Evolutionary conservation across 2,329 filamentous ascomycete species (phyloP).

Genomic region (Pleomassaria siparia): DNA sequence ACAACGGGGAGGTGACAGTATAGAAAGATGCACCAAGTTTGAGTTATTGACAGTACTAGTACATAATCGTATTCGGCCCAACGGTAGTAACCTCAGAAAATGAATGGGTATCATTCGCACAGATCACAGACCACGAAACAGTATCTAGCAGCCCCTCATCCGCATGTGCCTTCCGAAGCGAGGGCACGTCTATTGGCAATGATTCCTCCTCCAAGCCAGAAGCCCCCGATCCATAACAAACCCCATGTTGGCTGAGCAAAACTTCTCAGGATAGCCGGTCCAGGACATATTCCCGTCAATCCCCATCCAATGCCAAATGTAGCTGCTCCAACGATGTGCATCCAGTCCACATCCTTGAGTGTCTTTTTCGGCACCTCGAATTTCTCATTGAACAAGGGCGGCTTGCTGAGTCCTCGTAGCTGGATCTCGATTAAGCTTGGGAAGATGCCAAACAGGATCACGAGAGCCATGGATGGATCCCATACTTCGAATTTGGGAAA

Average conservation of each 20-base stretch:
- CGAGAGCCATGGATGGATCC: constrained; percentile 54
- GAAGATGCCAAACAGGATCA: constrained; percentile 53
- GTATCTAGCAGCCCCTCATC: not conserved
- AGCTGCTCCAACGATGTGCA: constrained; percentile 50
- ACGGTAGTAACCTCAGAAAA: not conserved
- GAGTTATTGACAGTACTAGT: no score
- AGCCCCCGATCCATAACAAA: constrained; percentile 49
- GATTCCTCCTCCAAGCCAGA: constrained; percentile 42
- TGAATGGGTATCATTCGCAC: constrained; percentile 1
- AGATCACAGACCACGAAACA: not conserved
- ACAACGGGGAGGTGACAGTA: no score
- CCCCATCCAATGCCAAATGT: constrained; percentile 57
- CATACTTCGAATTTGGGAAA: constrained; percentile 46
- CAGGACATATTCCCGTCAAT: constrained; percentile 54
- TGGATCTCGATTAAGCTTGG: constrained; percentile 46
- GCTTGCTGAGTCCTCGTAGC: constrained; percentile 25
- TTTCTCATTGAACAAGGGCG: constrained; percentile 45
- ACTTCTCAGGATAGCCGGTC: constrained; percentile 51
- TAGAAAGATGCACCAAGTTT: no score
- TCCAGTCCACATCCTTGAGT: constrained; percentile 51
- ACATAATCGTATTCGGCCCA: not conserved
- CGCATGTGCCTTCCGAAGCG: not conserved
- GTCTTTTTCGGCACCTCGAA: constrained; percentile 51
- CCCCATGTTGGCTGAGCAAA: constrained; percentile 54
- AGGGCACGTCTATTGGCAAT: not conserved